Conservation (phyloP, 805 yeast genomes). For the Candida ortonii region DNA sequence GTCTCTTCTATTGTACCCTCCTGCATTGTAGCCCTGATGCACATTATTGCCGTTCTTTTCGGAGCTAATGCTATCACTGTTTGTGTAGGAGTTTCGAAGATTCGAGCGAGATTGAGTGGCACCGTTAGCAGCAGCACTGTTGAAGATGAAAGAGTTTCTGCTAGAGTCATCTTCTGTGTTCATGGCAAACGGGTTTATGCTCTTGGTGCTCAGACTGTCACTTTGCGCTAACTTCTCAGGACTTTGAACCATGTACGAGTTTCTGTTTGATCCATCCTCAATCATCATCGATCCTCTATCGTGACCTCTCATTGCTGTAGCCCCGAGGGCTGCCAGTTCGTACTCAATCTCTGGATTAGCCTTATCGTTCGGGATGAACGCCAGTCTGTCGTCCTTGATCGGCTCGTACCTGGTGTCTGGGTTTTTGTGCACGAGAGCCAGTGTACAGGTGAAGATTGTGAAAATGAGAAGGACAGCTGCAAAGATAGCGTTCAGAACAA, state of each 20-base stretch:
- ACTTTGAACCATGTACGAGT: slow-evolving; percentile 20
- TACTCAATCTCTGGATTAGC: slow-evolving; percentile 43
- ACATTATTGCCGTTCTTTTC: slow-evolving; percentile 1
- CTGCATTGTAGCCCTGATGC: slow-evolving; percentile 1
- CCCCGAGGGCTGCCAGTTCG: slow-evolving; percentile 73
- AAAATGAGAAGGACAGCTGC: slow-evolving; percentile 78
- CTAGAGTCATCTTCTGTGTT: slow-evolving; percentile 17
- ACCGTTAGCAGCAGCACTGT: slow-evolving; percentile 11
- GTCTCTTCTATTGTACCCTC: slow-evolving; percentile 18
- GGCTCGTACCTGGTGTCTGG: slow-evolving; percentile 97
- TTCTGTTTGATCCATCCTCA: slow-evolving; percentile 27
- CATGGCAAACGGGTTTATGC: slow-evolving; percentile 20
- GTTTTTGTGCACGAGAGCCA: slow-evolving; percentile 82
- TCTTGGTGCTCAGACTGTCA: slow-evolving; percentile 12
- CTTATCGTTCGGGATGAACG: slow-evolving; percentile 73
- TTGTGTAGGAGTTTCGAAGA: slow-evolving; percentile 4
- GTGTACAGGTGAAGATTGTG: slow-evolving; percentile 81
- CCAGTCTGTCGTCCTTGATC: slow-evolving; percentile 92
- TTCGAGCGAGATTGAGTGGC: slow-evolving; percentile 10
- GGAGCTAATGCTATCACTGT: background rate
- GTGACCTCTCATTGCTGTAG: slow-evolving; percentile 63
- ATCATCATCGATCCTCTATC: slow-evolving; percentile 38
- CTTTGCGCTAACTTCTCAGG: slow-evolving; percentile 23
- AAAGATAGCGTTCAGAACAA: slow-evolving; percentile 84
- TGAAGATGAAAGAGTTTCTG: slow-evolving; percentile 19